phyloP scores from a whole-genome alignment of 2,329 filamentous ascomycete genomes.

The Penicillium sp. region DNA sequence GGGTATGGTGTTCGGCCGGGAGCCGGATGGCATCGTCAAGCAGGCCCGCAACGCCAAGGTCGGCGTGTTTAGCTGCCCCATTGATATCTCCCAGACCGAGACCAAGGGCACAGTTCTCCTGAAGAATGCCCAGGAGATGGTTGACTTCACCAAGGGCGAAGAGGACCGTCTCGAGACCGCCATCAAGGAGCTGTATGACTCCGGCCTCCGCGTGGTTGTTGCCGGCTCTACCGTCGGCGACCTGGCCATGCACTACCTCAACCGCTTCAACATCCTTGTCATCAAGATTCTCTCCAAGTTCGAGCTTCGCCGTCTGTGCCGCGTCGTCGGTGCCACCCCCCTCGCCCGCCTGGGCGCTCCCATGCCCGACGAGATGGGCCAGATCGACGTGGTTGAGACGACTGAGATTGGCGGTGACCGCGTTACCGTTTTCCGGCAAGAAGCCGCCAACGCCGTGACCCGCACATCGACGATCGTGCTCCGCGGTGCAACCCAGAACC shows the following conservation, averaged over 20 bases:
- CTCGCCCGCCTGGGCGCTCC: conserved; percentile 91
- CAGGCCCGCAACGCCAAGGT: conserved; percentile 93
- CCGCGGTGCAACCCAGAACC: conserved; percentile 94
- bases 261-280: conserved; percentile 92
- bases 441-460: conserved; percentile 74
- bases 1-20: conserved; percentile 97
- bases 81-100: conserved; percentile 95
- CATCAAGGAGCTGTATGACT: conserved; percentile 95
- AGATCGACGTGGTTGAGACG: conserved; percentile 91
- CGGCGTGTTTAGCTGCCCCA: conserved; percentile 92
- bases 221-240: conserved; percentile 94
- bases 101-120: conserved; percentile 97
- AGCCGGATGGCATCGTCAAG: conserved; percentile 90
- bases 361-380: conserved; percentile 99
- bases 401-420: conserved; percentile 97
- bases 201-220: conserved; percentile 86
- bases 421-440: conserved; percentile 97
- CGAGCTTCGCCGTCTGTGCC: conserved; percentile 89
- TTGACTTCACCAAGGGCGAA: conserved; percentile 97
- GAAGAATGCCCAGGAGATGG: conserved; percentile 98
- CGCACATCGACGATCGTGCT: conserved; percentile 93
- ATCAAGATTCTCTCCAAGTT: conserved; percentile 99
- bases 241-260: conserved; percentile 94
- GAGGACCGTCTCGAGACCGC: conserved; percentile 85
- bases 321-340: conserved; percentile 95